A percentile compares a stretch with the other conserved stretches of the same genome.
Evolutionary conservation across 176 grass and related monocot species (phyloP).

Genomic region (Triticum turgidum): DNA sequence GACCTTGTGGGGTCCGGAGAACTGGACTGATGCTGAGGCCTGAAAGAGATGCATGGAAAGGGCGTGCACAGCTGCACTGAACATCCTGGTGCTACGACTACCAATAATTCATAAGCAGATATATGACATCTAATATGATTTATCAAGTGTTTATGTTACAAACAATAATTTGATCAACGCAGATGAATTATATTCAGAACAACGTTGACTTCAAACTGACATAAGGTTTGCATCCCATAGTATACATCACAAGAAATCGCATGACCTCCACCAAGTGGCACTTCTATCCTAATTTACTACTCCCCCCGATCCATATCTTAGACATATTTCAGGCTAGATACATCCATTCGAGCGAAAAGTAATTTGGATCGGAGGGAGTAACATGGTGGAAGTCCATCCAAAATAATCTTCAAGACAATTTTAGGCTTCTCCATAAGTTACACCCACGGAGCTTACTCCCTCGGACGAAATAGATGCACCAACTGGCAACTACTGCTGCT

Average conservation of each 20-base stretch:
- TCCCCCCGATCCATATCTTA: too few species aligned
- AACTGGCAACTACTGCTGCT: neutral
- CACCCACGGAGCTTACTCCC: neutral
- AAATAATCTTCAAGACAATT: neutral
- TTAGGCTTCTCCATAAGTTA: neutral
- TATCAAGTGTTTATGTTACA: neutral
- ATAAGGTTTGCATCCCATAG: neutral
- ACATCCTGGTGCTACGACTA: neutral
- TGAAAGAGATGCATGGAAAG: neutral
- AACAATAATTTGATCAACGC: neutral
- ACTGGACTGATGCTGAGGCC: neutral
- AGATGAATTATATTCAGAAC: neutral
- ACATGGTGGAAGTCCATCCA: neutral
- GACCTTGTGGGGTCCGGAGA: neutral
- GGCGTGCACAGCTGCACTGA: neutral
- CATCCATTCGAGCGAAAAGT: too few species aligned
- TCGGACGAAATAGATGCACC: neutral
- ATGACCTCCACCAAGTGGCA: neutral
- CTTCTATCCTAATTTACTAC: neutral
- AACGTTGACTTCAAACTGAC: neutral
- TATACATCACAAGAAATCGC: constrained; percentile 11
- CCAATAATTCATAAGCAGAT: neutral
- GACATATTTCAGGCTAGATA: too few species aligned
- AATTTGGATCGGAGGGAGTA: too few species aligned
- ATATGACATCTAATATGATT: neutral